These are phyloP conservation scores for Trichoderma gracile DNA, from an alignment of 2,329 filamentous ascomycete genomes.

Conservation along the genomic window DNA sequence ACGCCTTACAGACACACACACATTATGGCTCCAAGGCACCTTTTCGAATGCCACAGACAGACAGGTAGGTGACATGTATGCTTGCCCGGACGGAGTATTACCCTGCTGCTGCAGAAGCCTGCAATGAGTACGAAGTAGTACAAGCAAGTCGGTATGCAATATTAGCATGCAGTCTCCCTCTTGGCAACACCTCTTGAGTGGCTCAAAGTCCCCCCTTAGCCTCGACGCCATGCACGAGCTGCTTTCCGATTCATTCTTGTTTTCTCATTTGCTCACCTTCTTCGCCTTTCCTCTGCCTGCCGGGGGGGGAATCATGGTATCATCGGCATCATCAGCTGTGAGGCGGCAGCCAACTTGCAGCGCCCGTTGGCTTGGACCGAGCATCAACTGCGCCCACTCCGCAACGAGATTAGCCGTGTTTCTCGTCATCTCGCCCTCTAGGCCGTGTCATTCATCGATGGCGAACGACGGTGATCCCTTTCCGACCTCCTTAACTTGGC, in stretches of 20 bases:
- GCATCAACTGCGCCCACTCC: slow-evolving; percentile 20
- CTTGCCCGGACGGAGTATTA: background rate
- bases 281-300: background rate
- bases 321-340: slow-evolving; percentile 11
- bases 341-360: slow-evolving; percentile 6
- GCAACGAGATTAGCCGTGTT: slow-evolving; percentile 28
- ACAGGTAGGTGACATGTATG: background rate
- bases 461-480: slow-evolving; percentile 19
- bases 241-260: slow-evolving; percentile 1
- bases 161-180: slow-evolving; percentile 13
- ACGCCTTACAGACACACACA: background rate
- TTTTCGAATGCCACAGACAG: no score
- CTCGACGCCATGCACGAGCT: background rate
- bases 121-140: background rate
- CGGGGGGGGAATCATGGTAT: slow-evolving; percentile 4
- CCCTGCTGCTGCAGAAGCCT: background rate
- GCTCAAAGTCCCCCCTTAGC: slow-evolving; percentile 11
- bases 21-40: no score
- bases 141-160: slow-evolving; percentile 2
- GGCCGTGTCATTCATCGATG: slow-evolving; percentile 9
- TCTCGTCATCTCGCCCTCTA: slow-evolving; percentile 26
- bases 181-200: slow-evolving; percentile 12
- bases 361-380: slow-evolving; percentile 22
- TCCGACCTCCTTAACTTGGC: slow-evolving; percentile 15
- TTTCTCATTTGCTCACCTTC: slow-evolving; percentile 10